Conservation (phyloP, 2,329 filamentous ascomycete species). For the Penicillium sp. region DNA sequence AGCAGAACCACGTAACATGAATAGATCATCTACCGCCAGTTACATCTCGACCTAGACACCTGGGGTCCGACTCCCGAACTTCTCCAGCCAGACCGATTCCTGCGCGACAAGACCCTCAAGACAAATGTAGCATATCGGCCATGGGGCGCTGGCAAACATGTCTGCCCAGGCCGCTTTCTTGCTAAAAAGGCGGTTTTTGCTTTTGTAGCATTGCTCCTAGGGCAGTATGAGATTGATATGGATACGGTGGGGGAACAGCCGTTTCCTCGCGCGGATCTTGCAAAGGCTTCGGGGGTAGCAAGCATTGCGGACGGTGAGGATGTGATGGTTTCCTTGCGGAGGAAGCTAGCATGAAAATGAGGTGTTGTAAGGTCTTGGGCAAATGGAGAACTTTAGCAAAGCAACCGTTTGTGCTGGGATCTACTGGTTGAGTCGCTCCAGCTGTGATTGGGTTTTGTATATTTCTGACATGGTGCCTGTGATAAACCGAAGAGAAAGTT, state of each 20-base stretch:
- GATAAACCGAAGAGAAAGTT: no score
- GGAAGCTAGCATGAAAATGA: background rate
- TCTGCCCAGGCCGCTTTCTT: constrained; percentile 10
- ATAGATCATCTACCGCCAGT: constrained; percentile 11
- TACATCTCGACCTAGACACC: constrained; percentile 7
- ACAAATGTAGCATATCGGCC: constrained; percentile 6
- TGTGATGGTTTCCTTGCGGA: background rate
- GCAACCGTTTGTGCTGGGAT: background rate
- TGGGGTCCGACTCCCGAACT: constrained; percentile 11
- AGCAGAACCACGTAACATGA: background rate
- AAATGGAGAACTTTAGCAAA: background rate
- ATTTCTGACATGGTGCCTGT: no score
- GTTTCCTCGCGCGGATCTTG: constrained; percentile 7
- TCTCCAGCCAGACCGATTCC: constrained; percentile 9
- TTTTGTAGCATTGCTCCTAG: constrained; percentile 8
- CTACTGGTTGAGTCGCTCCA: no score
- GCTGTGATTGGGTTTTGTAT: no score
- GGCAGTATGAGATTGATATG: constrained; percentile 1
- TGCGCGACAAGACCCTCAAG: constrained; percentile 2
- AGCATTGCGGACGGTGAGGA: constrained; percentile 5
- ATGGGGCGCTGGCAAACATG: constrained; percentile 11
- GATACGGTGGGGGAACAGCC: background rate
- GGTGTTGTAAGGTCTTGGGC: background rate
- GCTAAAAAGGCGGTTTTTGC: constrained; percentile 6
- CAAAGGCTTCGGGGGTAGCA: constrained; percentile 4